These are phyloP conservation scores for Psophocarpus tetragonolobus DNA, from an alignment of 306 rosid species.

Conservation along the genomic window DNA sequence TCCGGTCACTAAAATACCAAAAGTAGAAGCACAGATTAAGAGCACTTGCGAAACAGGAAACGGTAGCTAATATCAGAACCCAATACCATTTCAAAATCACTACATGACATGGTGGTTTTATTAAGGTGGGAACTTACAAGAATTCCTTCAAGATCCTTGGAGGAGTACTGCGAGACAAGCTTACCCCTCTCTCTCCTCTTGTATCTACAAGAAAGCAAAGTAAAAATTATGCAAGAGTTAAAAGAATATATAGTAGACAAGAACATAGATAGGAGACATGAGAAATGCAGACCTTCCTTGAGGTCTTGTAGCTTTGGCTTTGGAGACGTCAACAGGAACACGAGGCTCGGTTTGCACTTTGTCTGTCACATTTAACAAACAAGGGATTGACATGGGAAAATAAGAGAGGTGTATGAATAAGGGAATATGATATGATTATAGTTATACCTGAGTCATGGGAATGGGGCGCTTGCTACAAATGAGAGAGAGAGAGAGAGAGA, in stretches of 20 bases:
- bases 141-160: constrained; percentile 90
- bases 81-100: not conserved
- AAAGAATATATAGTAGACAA: not conserved
- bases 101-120: not conserved
- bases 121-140: constrained; percentile 57
- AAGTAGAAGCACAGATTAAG: not conserved
- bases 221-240: not conserved
- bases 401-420: not conserved
- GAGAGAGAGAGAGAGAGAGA: constrained; percentile 10
- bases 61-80: not conserved
- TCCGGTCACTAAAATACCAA: not conserved
- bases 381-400: constrained; percentile 12
- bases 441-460: constrained; percentile 54
- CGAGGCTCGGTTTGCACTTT: constrained; percentile 46
- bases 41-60: not conserved
- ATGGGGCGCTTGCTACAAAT: constrained; percentile 67
- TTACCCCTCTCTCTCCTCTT: constrained; percentile 89
- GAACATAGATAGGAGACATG: not conserved
- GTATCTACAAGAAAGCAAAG: constrained; percentile 52
- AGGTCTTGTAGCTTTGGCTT: constrained; percentile 74
- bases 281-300: constrained; percentile 77
- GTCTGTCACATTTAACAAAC: constrained; percentile 28
- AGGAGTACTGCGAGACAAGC: constrained; percentile 80
- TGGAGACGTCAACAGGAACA: constrained; percentile 46
- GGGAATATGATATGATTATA: constrained; percentile 17